Base-by-base conservation (phyloP, 2,329 filamentous ascomycete species). In the Hymenoscyphus scutula region DNA sequence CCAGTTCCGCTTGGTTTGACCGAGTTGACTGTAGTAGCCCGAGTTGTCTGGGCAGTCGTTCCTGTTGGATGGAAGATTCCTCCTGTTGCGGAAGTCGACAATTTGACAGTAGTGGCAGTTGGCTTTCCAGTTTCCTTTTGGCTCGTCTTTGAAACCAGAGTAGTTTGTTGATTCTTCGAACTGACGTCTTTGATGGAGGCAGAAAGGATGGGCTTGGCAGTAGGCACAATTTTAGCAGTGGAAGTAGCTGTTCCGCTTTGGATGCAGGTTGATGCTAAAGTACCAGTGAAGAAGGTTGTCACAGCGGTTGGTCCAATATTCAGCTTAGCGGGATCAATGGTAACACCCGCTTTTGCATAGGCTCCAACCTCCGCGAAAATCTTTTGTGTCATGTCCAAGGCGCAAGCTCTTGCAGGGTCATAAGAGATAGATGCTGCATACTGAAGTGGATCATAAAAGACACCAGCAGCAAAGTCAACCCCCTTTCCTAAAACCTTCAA, bases 401-500 rank as follows among this genome's bases (percentile, higher is more conserved):
- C 25, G n/a, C 62, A 68, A 5, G 60, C 6, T 34, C 23, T 48
- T 3, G 41, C n/a, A 8, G n/a, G n/a, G 10, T n/a, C 23, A 23
- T 58, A 56, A 25, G 41, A 53, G 30, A 67, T 41, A 29, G 62
- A 63, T 19, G 63, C 63, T 38, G 63, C 60, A 37, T 64, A 65
- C 25, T 61, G 56, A 53, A 65, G 58, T 3, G 62, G 64, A 37
- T 67, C 64, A 15, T 63, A 60, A 53, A 62, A 67, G 25, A 63
- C 58, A 23, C 65, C 62, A 15, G 64, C 38, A 54, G 65, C 63
- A 27, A 67, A 62, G 45, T 60, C 59, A 29, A 65, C 62, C 5
- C 60, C 58, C 10, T 53, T 53, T 1, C 58, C 56, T 2, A 61
- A 32, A 7, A 63, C 41, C 10, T 61, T n/a, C 15, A 65, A 15